Evolutionary conservation across 177 flowering plant genomes (phyloP), one percentile per base, ranked within the genome.

Genomic region (Tripterygium wilfordii): DNA sequence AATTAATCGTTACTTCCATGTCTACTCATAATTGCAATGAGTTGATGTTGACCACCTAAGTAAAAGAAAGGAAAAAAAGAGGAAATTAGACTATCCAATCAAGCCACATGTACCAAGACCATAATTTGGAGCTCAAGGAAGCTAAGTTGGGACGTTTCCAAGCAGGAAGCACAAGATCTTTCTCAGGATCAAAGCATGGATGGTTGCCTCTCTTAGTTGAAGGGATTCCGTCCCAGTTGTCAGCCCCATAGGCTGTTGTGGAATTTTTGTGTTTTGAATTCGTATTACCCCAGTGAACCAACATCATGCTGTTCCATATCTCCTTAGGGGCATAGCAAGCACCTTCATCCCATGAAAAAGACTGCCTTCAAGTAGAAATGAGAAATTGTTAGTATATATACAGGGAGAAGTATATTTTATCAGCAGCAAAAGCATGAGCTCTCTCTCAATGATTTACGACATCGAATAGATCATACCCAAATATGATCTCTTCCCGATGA

Each of bases 311-410:
- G 62, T 71, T 80, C 96, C 98, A 84, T 55, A 92, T 92, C 71
- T 92, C 98, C 75, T 92, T 92, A 4, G 98, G 98, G 39, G 98
- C 98, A 76, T 80, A 88, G 74, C 98, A 92, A 67, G 98, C 96
- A 76, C 98, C 96, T 84, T 92, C 98, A 77, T 92, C 98, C 98
- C 98, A 92, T 50, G 96, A 77, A 77, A 92, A 92, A 61, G 58
- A 84, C 98, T 92, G 85, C 82, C 76, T 70, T 70, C 68, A 72
- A 67, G 61, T 45, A 64, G 10, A 45, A 39, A 51, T 37, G 49
- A 25, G 42, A 49, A 36, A 50, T 40, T 23, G 63, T 76, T 60
- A 76, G 75, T 30, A 55, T 31, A 24, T 23, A 37, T 21, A 33
- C 9, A 14, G 22, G 18, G 2, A 38, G 7, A 3, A 8, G 41